Conservation (phyloP, 768 basidiomycete genomes). For the Boletus vermiculosoides region DNA sequence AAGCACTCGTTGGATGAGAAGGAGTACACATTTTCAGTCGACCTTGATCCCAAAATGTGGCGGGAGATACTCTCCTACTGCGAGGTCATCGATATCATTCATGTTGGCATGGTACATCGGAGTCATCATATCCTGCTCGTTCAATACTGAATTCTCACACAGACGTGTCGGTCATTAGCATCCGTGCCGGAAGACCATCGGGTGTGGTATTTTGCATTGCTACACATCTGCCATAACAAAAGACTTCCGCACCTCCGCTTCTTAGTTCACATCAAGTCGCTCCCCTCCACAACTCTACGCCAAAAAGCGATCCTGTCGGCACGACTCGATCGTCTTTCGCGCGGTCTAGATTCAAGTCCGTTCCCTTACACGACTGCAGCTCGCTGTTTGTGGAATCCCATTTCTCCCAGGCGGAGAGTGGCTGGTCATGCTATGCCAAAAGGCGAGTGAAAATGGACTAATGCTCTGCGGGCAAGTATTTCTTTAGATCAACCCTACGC, state of each 20-base stretch:
- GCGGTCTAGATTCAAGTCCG: neutral
- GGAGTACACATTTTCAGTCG: neutral
- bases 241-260: constrained; percentile 2
- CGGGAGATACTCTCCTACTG: constrained; percentile 10
- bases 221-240: constrained; percentile 3
- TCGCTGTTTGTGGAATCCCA: constrained; percentile 7
- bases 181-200: neutral
- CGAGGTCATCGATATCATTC: constrained; percentile 12
- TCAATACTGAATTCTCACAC: neutral
- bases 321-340: constrained; percentile 5
- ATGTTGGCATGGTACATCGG: constrained; percentile 5
- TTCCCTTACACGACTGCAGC: neutral
- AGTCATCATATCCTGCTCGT: neutral
- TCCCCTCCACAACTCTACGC: neutral
- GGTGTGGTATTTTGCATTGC: constrained; percentile 7
- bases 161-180: constrained; percentile 8
- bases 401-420: constrained; percentile 13
- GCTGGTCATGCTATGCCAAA: constrained; percentile 8
- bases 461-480: constrained; percentile 5
- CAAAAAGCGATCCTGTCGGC: constrained; percentile 4
- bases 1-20: neutral
- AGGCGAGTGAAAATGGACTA: neutral
- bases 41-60: constrained; percentile 4
- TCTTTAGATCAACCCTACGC: neutral
- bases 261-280: neutral